Base-by-base conservation (phyloP, 163 green algal species). In the Scenedesmus sp. region DNA sequence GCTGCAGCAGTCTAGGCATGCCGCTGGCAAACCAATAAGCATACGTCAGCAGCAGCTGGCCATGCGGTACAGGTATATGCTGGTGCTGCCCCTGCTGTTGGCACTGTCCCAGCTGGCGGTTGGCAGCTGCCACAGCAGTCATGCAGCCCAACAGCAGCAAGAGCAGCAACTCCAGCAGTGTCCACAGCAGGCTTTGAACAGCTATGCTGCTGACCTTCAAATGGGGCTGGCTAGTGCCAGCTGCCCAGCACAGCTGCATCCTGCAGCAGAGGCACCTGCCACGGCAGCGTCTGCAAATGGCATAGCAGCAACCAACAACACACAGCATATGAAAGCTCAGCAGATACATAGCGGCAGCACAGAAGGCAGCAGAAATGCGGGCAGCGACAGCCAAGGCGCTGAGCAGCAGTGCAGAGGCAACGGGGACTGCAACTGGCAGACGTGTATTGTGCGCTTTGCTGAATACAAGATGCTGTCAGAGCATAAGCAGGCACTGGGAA, bases 371-470 rank as follows among this genome's bases (percentile, higher is more conserved):
- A 85, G 52, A 6, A n/a, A 57, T 76, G 2, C 26, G 4, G 26
- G 66, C 66, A 76, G 23, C 1, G 70, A 46, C 70, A 79, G 73
- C 46, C 15, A 9, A 64, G 85, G n/a, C 55, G 85, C 20, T 54
- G 64, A 34, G 20, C 54, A 86, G 20, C 5, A 1, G 1, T 55
- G 55, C 55, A 64, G 76, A 84, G 82, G 82, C 55, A 52, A 13
- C 18, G 82, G 18, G 1, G 82, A 18, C 54, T 67, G 86, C 86
- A 84, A 54, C 84, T 79, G 70, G 87, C 10, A 79, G 5, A 77
- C 55, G 15, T 86, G 56, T 67, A 92, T 92, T 46, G 82, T 90
- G 34, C 89, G 82, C 82, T 90, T 92, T 18, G 57, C 9, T 6
- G 6, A 85, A 13, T 86, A 90, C 89, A 60, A 60, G 54, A 79